Conservation (phyloP, 768 basidiomycete genomes). For the Pisolithus microcarpus region DNA sequence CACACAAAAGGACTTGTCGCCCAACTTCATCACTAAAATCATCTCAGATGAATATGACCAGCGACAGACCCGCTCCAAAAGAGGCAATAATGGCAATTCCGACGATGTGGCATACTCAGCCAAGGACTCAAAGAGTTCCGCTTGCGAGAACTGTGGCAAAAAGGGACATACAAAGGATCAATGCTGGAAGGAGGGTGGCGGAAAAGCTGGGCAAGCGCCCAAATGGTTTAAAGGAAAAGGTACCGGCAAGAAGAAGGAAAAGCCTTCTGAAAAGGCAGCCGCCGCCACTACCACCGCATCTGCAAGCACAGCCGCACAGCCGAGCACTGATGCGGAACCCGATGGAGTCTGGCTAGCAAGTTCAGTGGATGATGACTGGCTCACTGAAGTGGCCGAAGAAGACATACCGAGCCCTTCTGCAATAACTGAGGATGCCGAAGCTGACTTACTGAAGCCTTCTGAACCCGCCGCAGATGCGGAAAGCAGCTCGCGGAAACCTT, state of each 20-base stretch:
- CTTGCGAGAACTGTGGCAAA: no score
- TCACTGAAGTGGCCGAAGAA: not conserved
- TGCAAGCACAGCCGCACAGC: not conserved
- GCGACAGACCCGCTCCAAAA: not conserved
- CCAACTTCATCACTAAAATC: not conserved
- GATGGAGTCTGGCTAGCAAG: not conserved
- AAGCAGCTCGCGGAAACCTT: no score
- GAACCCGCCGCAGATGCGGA: no score
- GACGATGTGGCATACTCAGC: no score
- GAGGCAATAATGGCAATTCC: not conserved
- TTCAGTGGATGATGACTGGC: not conserved
- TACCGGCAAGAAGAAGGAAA: not conserved
- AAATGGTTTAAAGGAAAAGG: no score
- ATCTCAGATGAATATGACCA: not conserved
- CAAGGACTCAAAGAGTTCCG: no score
- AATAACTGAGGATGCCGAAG: no score
- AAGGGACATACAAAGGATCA: no score
- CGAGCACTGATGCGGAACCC: not conserved
- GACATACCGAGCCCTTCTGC: no score
- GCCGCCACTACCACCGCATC: not conserved
- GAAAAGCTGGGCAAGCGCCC: no score
- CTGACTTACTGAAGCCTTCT: no score
- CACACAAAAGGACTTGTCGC: conserved; percentile 4
- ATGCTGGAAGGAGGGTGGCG: no score
- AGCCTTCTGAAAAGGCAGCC: not conserved